Conservation (phyloP, 139 green algal genomes). For the Penium margaritaceum region DNA sequence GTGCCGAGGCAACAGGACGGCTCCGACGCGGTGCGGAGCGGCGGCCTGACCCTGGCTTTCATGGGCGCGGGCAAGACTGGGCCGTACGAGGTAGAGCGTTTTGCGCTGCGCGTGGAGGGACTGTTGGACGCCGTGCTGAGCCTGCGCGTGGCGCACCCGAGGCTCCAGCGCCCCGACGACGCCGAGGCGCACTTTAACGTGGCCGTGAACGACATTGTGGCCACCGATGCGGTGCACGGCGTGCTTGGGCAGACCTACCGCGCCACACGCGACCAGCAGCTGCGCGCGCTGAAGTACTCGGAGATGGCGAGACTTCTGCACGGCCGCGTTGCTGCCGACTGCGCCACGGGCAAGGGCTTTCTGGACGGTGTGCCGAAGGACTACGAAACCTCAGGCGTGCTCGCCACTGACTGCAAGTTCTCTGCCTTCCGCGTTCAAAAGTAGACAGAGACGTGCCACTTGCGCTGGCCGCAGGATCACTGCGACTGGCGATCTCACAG, state of each 20-base stretch:
- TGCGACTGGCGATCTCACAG: too few species aligned
- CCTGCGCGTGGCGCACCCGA: not conserved
- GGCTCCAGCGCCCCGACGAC: slow-evolving; percentile 4
- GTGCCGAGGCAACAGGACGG: too few species aligned
- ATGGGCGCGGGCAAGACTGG: too few species aligned
- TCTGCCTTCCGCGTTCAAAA: too few species aligned
- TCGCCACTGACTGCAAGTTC: slow-evolving; percentile 30
- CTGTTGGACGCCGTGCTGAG: not conserved
- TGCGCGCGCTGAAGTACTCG: slow-evolving; percentile 5
- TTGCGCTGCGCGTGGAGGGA: not conserved
- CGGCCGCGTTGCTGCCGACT: not conserved
- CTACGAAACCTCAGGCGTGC: slow-evolving; percentile 12
- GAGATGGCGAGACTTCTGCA: not conserved
- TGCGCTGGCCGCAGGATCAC: too few species aligned
- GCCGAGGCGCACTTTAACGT: slow-evolving; percentile 23
- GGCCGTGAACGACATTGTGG: not conserved
- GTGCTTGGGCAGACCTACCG: slow-evolving; percentile 32
- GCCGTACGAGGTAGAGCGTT: not conserved
- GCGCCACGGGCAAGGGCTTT: slow-evolving; percentile 18
- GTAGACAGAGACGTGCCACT: too few species aligned
- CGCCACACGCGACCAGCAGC: not conserved
- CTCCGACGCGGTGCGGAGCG: too few species aligned
- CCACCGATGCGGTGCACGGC: slow-evolving; percentile 23
- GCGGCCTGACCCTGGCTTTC: too few species aligned
- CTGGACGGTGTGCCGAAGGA: slow-evolving; percentile 9